Percentiles rank a stretch among this genome's conserved stretches.
phyloP scores from a whole-genome alignment of 1,284 basidiomycete genomes.

The Sanghuangporus baumii region DNA sequence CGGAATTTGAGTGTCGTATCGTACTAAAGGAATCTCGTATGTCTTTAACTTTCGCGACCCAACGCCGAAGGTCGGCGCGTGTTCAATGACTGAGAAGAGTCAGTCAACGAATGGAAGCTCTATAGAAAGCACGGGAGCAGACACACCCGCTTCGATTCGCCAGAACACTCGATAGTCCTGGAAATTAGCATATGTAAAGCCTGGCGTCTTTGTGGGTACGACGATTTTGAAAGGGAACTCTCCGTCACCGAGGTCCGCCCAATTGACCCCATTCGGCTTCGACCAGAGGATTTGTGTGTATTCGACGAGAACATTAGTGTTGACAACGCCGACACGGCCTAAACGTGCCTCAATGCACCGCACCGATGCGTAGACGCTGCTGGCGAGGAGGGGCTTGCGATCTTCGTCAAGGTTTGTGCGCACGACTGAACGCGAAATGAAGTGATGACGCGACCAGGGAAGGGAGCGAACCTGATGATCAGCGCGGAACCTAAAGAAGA shows the following conservation, averaged over 20 bases:
- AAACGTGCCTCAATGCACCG: slow-evolving; percentile 74
- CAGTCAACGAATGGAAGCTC: background rate
- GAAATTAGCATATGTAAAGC: slow-evolving; percentile 65
- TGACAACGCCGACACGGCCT: slow-evolving; percentile 47
- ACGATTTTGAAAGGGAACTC: slow-evolving; percentile 68
- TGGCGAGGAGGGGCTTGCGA: slow-evolving; percentile 55
- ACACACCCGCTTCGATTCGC: slow-evolving; percentile 75
- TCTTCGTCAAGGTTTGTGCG: slow-evolving; percentile 68
- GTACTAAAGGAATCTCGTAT: slow-evolving; percentile 60
- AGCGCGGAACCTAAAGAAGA: slow-evolving; percentile 10
- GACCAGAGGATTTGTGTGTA: slow-evolving; percentile 61
- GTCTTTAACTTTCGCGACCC: slow-evolving; percentile 62
- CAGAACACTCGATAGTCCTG: slow-evolving; percentile 76
- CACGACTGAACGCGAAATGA: slow-evolving; percentile 35
- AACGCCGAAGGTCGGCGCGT: slow-evolving; percentile 56
- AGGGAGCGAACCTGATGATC: slow-evolving; percentile 9
- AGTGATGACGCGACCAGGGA: slow-evolving; percentile 22
- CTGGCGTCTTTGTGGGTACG: slow-evolving; percentile 56
- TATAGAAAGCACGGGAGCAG: slow-evolving; percentile 17
- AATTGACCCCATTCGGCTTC: slow-evolving; percentile 50
- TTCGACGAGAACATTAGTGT: slow-evolving; percentile 63
- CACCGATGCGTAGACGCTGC: slow-evolving; percentile 58
- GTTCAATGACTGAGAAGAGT: slow-evolving; percentile 49
- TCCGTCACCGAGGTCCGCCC: slow-evolving; percentile 53
- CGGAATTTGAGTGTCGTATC: slow-evolving; percentile 50